phyloP scores from a whole-genome alignment of 371 early-diverging fungal genomes.

The Parasitella parasitica region DNA sequence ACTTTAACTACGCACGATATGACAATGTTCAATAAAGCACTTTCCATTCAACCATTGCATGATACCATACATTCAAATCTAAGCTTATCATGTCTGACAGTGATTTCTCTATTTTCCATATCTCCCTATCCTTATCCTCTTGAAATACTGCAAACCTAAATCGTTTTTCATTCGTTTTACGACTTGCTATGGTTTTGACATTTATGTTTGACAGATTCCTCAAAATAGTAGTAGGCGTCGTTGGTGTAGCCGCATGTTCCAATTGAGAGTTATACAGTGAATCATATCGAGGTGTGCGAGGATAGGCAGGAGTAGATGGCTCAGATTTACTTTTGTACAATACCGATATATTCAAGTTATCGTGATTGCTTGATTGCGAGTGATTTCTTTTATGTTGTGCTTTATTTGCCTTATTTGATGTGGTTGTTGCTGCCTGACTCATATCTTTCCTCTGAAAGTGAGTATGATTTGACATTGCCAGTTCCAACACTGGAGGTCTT shows the following conservation, averaged over 20 bases:
- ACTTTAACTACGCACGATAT: conserved; percentile 23
- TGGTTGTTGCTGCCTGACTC: neutral
- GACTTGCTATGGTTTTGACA: conserved; percentile 64
- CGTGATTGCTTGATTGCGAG: neutral
- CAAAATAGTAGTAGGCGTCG: neutral
- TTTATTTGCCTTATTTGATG: neutral
- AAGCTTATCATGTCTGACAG: conserved; percentile 78
- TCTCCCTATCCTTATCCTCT: conserved; percentile 40
- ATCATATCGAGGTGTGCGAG: conserved; percentile 14
- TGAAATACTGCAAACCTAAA: conserved; percentile 53
- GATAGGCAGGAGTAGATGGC: conserved; percentile 11
- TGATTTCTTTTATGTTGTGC: neutral
- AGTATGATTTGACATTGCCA: conserved; percentile 13
- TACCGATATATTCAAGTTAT: neutral
- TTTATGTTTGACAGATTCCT: conserved; percentile 37
- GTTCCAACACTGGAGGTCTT: conserved; percentile 15
- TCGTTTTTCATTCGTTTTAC: conserved; percentile 69
- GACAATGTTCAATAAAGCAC: neutral
- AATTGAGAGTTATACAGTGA: conserved; percentile 5
- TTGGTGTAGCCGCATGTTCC: conserved; percentile 9
- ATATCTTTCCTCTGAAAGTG: neutral
- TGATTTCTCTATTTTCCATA: conserved; percentile 83
- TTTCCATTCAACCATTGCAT: neutral
- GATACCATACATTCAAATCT: conserved; percentile 74
- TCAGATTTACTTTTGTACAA: conserved; percentile 11